Percentiles rank a stretch among this genome's conserved stretches.
phyloP scores from a whole-genome alignment of 768 basidiomycete genomes.

The Podaxis sp. region DNA sequence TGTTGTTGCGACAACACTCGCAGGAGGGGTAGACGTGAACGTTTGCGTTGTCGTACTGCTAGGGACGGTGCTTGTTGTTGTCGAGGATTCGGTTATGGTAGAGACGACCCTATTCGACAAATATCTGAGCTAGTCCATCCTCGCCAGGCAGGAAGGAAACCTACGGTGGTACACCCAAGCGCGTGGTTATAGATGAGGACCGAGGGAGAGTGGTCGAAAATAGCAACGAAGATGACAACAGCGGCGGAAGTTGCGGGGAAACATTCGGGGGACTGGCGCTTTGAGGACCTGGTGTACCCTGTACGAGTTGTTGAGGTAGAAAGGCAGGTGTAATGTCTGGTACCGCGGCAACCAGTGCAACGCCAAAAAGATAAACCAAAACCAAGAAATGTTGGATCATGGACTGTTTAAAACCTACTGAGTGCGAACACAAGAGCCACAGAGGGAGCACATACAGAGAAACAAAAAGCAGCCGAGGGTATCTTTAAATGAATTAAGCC shows the following conservation, averaged over 20 bases:
- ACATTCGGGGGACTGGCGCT: background rate
- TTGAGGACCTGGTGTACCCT: background rate
- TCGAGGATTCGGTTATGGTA: background rate
- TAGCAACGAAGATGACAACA: background rate
- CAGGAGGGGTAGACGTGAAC: background rate
- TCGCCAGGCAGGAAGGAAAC: background rate
- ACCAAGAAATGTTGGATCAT: background rate
- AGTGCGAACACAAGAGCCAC: background rate
- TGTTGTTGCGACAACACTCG: background rate
- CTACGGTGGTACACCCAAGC: background rate
- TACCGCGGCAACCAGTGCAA: background rate
- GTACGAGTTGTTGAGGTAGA: background rate
- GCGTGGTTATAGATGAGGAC: background rate
- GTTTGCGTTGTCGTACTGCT: constrained; percentile 7
- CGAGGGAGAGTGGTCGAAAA: background rate
- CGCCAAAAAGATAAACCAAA: background rate
- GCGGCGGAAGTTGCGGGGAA: background rate
- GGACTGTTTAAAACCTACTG: background rate
- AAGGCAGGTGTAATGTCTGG: background rate
- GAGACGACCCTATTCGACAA: background rate
- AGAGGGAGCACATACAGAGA: background rate
- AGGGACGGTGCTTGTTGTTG: background rate
- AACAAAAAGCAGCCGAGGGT: background rate
- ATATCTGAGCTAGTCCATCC: background rate
- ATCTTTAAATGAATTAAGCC: background rate